These are phyloP conservation scores for Ustilago esculenta DNA, from an alignment of 1,284 basidiomycete species.

Conservation along the genomic window DNA sequence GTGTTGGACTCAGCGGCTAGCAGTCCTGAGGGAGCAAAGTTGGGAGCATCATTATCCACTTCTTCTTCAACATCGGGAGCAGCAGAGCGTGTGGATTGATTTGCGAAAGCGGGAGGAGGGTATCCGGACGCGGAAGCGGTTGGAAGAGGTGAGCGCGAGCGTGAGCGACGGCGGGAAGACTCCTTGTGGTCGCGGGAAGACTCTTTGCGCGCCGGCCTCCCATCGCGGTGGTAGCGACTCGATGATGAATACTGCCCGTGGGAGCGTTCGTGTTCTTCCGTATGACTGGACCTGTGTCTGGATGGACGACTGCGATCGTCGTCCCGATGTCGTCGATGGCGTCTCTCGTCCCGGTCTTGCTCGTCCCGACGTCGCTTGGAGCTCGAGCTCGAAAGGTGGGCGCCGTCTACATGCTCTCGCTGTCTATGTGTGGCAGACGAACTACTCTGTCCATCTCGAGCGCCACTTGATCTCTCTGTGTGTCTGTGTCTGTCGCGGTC, in stretches of 20 bases:
- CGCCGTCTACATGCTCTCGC: conserved; percentile 2
- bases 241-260: neutral
- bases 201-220: neutral
- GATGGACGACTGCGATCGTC: conserved; percentile 1
- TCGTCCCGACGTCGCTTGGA: conserved; percentile 11
- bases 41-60: conserved; percentile 72
- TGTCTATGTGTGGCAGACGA: neutral
- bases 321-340: conserved; percentile 5
- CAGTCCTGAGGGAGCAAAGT: conserved; percentile 86
- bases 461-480: neutral
- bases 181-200: conserved; percentile 7
- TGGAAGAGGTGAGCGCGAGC: conserved; percentile 8
- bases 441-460: neutral
- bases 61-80: conserved; percentile 3
- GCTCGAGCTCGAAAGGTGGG: neutral
- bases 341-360: conserved; percentile 3
- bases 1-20: conserved; percentile 80
- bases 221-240: conserved; percentile 1
- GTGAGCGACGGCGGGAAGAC: neutral
- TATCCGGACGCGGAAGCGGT: neutral
- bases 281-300: neutral
- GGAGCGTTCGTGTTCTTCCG: neutral
- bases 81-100: neutral
- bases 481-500: conserved; percentile 1
- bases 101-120: neutral